A percentile compares a stretch with the other conserved stretches of the same genome.
phyloP scores from a whole-genome alignment of 73 alveolate genomes.

The Tetrahymena thermophila region DNA sequence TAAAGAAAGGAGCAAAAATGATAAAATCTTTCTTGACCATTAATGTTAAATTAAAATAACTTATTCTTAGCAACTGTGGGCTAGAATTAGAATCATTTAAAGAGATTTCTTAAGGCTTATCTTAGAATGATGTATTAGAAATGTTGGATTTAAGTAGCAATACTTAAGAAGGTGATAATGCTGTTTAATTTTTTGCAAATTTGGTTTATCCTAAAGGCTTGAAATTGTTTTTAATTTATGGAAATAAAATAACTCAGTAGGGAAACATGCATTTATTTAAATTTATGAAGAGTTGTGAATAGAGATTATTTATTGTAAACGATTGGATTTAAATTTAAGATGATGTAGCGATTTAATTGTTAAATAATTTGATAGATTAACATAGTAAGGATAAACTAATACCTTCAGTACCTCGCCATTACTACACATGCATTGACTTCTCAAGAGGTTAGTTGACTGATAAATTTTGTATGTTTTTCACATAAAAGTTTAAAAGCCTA shows the following conservation, averaged over 20 bases:
- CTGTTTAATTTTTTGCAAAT: not conserved
- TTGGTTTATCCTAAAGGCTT: not conserved
- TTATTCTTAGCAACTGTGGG: not conserved
- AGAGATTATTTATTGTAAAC: not conserved
- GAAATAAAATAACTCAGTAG: not conserved
- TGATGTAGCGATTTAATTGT: not conserved
- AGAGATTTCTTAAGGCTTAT: not conserved
- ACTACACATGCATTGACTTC: not conserved
- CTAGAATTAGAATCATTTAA: not conserved
- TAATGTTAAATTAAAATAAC: not conserved
- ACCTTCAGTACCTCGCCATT: not conserved
- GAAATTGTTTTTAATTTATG: not conserved
- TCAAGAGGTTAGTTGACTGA: not conserved
- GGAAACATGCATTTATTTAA: not conserved
- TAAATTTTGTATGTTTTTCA: not conserved
- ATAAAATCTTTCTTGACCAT: not conserved
- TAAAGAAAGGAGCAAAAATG: not conserved
- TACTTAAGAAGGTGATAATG: not conserved
- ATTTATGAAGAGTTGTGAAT: not conserved
- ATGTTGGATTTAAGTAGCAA: not conserved
- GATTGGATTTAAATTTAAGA: not conserved
- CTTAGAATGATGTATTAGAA: not conserved
- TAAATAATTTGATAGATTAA: not conserved
- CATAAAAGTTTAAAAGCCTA: not conserved
- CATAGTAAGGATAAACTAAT: not conserved